Evolutionary conservation across 352 stramenopile species (phyloP), one percentile per base, ranked within the genome.

Genomic region (Globisporangium sylvaticum): DNA sequence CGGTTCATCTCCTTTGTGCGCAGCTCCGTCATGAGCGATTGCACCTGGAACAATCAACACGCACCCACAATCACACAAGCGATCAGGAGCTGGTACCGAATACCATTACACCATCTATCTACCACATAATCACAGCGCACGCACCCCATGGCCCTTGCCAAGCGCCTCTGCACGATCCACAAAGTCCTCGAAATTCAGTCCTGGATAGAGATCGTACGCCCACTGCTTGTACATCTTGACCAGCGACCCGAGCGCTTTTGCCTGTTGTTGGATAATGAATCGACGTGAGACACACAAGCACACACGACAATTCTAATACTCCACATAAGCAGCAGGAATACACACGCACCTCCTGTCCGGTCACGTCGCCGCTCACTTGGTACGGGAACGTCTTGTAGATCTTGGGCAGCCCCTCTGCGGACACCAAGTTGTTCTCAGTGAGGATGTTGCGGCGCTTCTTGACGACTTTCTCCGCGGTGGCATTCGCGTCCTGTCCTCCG

Each of bases 171-270:
- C 69, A 14, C 84, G 74, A 10, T 91, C 84, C 27, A 91, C 67
- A 61, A 95, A 91, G 67, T 95, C 84, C 39, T 93, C 87, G 68
- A 95, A 89, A 53, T 91, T 86, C n/a, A 93, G 75, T 0, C 83
- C 84, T 20, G 87, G 84, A 60, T 90, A 92, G 42, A 95, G 72
- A 54, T 93, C 87, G 66, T 88, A 95, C 14, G 87, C 87, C 87
- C 87, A 95, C 61, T 95, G 83, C 62, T 90, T 92, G 78, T 95
- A 95, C 81, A 89, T 89, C 53, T 83, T 83, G 12, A 95, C 70
- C 50, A 95, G 68, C 34, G 77, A 84, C 24, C 67, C 73, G 50
- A 95, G 64, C 37, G 87, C 84, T 56, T 91, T 81, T 18, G 79
- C 71, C 78, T 88, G 29, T 12, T 48, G 18, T 48, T 18, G 24